phyloP scores from a whole-genome alignment of 129 eudicot species.

The Flaveria sonorensis region DNA sequence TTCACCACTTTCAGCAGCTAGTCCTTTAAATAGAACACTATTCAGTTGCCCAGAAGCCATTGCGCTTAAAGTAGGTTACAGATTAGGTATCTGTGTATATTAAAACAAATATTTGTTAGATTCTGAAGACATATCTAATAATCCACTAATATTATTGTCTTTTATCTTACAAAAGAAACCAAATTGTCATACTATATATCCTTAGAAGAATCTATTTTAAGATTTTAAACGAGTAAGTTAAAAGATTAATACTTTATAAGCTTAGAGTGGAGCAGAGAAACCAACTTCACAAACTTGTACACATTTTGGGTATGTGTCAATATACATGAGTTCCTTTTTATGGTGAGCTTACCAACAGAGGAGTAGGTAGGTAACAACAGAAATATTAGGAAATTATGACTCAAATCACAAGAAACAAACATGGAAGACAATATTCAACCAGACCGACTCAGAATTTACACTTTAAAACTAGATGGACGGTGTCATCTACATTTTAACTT shows the following conservation, averaged over 20 bases:
- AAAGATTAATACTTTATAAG: slow-evolving; percentile 8
- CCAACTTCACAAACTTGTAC: slow-evolving; percentile 38
- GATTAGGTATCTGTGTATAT: slow-evolving; percentile 38
- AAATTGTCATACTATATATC: not conserved
- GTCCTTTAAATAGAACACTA: slow-evolving; percentile 37
- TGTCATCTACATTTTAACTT: slow-evolving; percentile 6
- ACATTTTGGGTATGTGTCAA: slow-evolving; percentile 14
- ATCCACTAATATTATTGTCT: slow-evolving; percentile 11
- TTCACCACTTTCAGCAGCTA: slow-evolving; percentile 36
- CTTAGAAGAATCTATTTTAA: not conserved
- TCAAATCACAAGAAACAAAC: slow-evolving; percentile 27
- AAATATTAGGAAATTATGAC: not conserved
- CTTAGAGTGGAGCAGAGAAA: slow-evolving; percentile 40
- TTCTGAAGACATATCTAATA: not conserved
- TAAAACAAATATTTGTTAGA: slow-evolving; percentile 14
- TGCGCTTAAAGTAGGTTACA: slow-evolving; percentile 25
- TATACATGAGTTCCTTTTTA: slow-evolving; percentile 2
- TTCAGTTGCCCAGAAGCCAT: slow-evolving; percentile 56
- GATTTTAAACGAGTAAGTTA: not conserved
- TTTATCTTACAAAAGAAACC: slow-evolving; percentile 14
- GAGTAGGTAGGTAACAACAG: slow-evolving; percentile 36
- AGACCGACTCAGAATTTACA: slow-evolving; percentile 19
- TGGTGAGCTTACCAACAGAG: slow-evolving; percentile 5
- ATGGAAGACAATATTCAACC: slow-evolving; percentile 20
- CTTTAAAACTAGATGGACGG: slow-evolving; percentile 1